Evolutionary conservation across 169 alveolate genomes (phyloP), one percentile per base, ranked within the genome.

Genomic region (Plasmodium relictum): DNA sequence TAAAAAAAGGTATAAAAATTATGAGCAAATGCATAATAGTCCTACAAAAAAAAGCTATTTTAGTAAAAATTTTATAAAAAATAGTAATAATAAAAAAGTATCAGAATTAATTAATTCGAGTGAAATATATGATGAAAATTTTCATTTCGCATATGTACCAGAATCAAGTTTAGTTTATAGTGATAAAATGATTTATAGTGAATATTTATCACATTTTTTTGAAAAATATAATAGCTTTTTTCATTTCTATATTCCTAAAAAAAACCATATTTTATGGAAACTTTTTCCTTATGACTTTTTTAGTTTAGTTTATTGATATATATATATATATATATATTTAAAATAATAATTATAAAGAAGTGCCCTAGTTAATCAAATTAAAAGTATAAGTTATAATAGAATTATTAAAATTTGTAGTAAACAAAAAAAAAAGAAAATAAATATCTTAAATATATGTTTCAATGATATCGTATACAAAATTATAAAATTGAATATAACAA

Each of bases 231-330:
- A 86, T 31, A 18, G 62, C 31, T 86, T 61, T 72, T 86, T 86
- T 72, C 92, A 86, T 86, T 86, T 86, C 22, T 86, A 86, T 52
- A 86, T 86, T 45, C 92, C 92, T 8, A 86, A 86, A 86, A 86
- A 86, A 74, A 74, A 86, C 42, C 92, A 86, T 22, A 86, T 86
- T 18, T 22, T 86, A 31, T 88, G 93, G 90, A 88, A 78, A 63
- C 70, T 88, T 9, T 88, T 88, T 52, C 89, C 89, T 31, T 88
- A 88, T 45, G 90, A 78, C 42, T 88, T 88, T 52, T 89, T 65
- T 44, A 74, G 66, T 72, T 80, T 76, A 18, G 48, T 89, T 83
- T 92, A 88, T 91, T 72, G 66, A 74, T 6, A 10, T 72, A 24
- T 12, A 16, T 50, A 10, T 72, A 24, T 12, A 16, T 50, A n/a